Evolutionary conservation across 495 filamentous ascomycete species (phyloP), one percentile per base, ranked within the genome.

Genomic region (Aspergillus diversus): DNA sequence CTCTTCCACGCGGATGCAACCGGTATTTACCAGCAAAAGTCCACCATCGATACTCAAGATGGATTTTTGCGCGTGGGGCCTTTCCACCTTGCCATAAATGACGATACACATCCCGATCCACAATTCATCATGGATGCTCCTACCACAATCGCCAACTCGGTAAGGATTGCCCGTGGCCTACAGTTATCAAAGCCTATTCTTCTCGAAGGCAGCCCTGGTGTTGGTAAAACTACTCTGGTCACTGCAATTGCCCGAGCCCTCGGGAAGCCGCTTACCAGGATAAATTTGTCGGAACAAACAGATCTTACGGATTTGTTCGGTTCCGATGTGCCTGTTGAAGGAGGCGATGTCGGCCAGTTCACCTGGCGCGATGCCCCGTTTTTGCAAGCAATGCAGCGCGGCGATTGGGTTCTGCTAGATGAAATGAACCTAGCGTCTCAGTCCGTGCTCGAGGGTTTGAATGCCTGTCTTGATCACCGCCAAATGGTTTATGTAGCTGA

Each of bases 371-470:
- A 98, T 74, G 96, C 92, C 13, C 93, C 96, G 1, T 99, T 98
- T 71, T 78, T 99, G 37, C 88, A 89, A 71, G 96, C 96, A 8
- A 98, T 99, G 94, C 93, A 96, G 71, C 87, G 85, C 50, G 96
- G 96, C 12, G 87, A 93, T 64, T 99, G 96, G 96, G 94, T 98
- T 7, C 77, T 99, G 8, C 80, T 99, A 1, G 96, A 99, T 73
- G 96, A 99, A 80, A 97, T 99, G 96, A 99, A 99, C 68, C 71
- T 99, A 55, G 96, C 96, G 4, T 98, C 96, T 0, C 96, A 98
- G 71, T 96, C 93, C 6, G 93, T 99, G 31, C 87, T 99, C 3
- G 96, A 99, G 74, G 96, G 96, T 63, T 81, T 99, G 16, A 99
- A 99, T 67, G 93, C 95, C 15, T 98, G 96, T 77, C 81, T 99